These are phyloP conservation scores for Mycena belliarum DNA, from an alignment of 768 basidiomycete genomes.

Conservation along the genomic window DNA sequence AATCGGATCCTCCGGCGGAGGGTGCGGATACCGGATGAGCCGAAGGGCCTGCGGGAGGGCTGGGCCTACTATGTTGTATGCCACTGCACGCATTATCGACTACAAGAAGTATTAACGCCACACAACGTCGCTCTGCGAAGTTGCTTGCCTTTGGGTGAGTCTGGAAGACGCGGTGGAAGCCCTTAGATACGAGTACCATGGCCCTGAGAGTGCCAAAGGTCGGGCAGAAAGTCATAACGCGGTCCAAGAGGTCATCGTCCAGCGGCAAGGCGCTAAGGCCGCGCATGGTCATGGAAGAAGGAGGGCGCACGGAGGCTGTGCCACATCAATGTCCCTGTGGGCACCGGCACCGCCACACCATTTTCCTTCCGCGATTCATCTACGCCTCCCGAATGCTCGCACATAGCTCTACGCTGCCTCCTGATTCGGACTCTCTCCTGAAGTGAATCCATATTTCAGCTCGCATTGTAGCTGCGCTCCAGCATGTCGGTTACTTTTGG, in stretches of 20 bases:
- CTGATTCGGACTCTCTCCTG: no score
- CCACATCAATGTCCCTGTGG: neutral
- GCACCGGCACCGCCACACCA: no score
- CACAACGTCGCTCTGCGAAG: no score
- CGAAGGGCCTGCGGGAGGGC: slow-evolving; percentile 28
- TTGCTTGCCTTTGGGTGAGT: slow-evolving; percentile 19
- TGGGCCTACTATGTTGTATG: slow-evolving; percentile 28
- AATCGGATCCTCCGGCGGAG: neutral
- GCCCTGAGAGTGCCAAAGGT: slow-evolving; percentile 24
- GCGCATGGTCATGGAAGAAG: neutral
- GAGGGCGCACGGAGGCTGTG: neutral
- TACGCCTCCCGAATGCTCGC: no score
- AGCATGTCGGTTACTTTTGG: no score
- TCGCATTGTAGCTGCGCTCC: no score
- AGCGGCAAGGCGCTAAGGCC: slow-evolving; percentile 16
- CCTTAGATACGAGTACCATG: slow-evolving; percentile 23
- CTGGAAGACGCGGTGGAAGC: slow-evolving; percentile 24
- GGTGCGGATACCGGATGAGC: slow-evolving; percentile 13
- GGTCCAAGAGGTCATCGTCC: slow-evolving; percentile 28
- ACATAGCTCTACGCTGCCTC: no score
- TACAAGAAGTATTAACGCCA: neutral
- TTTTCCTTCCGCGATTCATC: no score
- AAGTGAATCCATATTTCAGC: no score
- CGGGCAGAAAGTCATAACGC: slow-evolving; percentile 26
- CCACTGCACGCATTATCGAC: slow-evolving; percentile 26